These are phyloP conservation scores for Vigna unguiculata DNA, from an alignment of 306 rosid genomes.

Conservation along the genomic window DNA sequence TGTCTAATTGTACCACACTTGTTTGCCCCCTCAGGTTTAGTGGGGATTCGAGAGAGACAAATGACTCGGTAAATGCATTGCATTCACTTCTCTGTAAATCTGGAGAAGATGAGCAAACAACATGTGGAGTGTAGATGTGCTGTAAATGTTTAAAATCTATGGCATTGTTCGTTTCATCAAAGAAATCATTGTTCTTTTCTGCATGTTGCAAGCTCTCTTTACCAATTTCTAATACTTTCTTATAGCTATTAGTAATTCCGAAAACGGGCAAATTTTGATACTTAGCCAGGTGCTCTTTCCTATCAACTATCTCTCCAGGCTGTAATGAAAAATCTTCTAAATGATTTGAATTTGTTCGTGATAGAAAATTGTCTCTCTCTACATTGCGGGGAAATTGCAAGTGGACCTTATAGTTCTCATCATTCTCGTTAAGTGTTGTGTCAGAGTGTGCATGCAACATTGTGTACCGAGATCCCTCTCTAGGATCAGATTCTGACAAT, in stretches of 20 bases:
- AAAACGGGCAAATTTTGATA: slow-evolving; percentile 46
- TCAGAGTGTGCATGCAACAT: slow-evolving; percentile 64
- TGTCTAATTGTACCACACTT: slow-evolving; percentile 46
- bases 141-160: slow-evolving; percentile 42
- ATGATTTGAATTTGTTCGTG: slow-evolving; percentile 51
- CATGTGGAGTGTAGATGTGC: slow-evolving; percentile 49
- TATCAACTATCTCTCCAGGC: slow-evolving; percentile 45
- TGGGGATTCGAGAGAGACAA: slow-evolving; percentile 45
- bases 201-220: slow-evolving; percentile 47
- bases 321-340: slow-evolving; percentile 48
- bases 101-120: slow-evolving; percentile 47
- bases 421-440: slow-evolving; percentile 59
- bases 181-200: slow-evolving; percentile 35
- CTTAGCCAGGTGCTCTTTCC: slow-evolving; percentile 38
- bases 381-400: slow-evolving; percentile 39
- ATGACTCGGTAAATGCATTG: slow-evolving; percentile 40
- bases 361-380: slow-evolving; percentile 50
- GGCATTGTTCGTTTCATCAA: slow-evolving; percentile 43
- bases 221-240: slow-evolving; percentile 39
- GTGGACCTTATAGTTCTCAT: slow-evolving; percentile 49
- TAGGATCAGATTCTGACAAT: slow-evolving; percentile 45
- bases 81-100: slow-evolving; percentile 46
- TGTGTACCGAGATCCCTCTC: slow-evolving; percentile 51
- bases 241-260: slow-evolving; percentile 36
- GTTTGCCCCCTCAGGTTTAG: slow-evolving; percentile 41